Conservation (phyloP, 768 basidiomycete genomes). For the Lepiota brunneoincarnata region DNA sequence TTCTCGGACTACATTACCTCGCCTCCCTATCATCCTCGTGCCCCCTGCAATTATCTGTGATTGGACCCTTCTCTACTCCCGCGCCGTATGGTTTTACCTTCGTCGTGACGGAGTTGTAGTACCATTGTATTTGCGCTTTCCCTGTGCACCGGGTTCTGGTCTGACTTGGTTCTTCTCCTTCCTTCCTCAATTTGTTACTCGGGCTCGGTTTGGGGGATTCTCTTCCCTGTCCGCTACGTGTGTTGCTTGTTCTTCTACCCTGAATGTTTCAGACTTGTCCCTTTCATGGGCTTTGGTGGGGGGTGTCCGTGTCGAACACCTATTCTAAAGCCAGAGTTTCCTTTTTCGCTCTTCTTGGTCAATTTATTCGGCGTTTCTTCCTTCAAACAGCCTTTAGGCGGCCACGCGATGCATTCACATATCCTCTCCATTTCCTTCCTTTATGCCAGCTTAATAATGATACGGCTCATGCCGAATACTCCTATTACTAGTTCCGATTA, state of each 20-base stretch:
- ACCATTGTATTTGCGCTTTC: conserved; percentile 3
- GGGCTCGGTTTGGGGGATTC: background rate
- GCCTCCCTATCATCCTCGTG: conserved; percentile 8
- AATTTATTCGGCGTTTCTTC: too few species aligned
- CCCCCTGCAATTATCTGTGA: conserved; percentile 5
- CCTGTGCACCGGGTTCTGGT: background rate
- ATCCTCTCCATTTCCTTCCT: conserved; percentile 1
- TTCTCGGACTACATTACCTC: background rate
- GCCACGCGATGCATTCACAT: background rate
- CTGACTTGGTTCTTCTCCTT: background rate
- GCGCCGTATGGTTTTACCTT: background rate
- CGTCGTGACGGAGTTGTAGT: conserved; percentile 9
- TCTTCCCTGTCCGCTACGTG: background rate
- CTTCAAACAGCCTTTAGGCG: too few species aligned
- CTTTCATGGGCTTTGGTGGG: background rate
- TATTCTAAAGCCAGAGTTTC: too few species aligned
- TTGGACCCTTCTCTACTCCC: background rate
- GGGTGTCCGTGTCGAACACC: too few species aligned
- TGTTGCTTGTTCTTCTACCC: background rate
- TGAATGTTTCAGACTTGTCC: background rate
- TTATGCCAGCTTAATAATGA: conserved; percentile 11
- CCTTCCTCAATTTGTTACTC: background rate
- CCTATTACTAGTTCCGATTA: conserved; percentile 12
- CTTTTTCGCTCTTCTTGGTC: too few species aligned
- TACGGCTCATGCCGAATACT: conserved; percentile 6